Evolutionary conservation across 2,329 filamentous ascomycete genomes (phyloP), one percentile per base, ranked within the genome.

Genomic region (Claviceps sp.): DNA sequence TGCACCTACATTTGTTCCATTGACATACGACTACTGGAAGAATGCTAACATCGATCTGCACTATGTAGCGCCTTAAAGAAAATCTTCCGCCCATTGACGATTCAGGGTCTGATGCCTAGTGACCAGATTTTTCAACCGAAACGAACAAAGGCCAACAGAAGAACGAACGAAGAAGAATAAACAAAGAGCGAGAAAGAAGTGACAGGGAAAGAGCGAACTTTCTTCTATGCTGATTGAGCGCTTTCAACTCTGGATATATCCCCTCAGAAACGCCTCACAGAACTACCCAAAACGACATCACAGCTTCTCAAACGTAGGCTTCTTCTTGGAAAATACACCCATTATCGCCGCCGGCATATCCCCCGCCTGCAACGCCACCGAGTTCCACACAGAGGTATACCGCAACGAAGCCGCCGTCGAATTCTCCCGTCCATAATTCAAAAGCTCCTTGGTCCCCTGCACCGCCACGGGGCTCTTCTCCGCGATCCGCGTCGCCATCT

Each of bases 341-440:
- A 86, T 63, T 64, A 96, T 73, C 1, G 90, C 89, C 54, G 76
- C 72, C 62, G 80, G 71, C 44, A 95, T 77, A 72, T 97, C 91
- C 50, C 74, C 72, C 6, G 87, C 86, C 72, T 96, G 90, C 60
- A 95, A 64, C 62, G 87, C 86, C 2, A 82, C 85, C 59, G 81
- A 78, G 64, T 97, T 97, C 91, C 90, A 96, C 1, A 93, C 76
- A 11, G 80, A 77, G 4, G 90, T 95, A 67, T 95, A 96, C 53
- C 80, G 80, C 65, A 97, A 69, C 47, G 84, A 88, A 59, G 95
- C 89, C 46, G 78, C 79, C 30, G 95, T 80, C 2, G 76, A 74
- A 65, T 89, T 81, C 66, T 95, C 90, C 60, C 87, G 77, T 38
- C 84, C 85, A 63, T 84, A 88, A 67, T 93, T 89, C 63, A 95